Evolutionary conservation across 2,329 filamentous ascomycete species (phyloP), one percentile per base, ranked within the genome.

Genomic region (Cylindrodendrum hubeiense): DNA sequence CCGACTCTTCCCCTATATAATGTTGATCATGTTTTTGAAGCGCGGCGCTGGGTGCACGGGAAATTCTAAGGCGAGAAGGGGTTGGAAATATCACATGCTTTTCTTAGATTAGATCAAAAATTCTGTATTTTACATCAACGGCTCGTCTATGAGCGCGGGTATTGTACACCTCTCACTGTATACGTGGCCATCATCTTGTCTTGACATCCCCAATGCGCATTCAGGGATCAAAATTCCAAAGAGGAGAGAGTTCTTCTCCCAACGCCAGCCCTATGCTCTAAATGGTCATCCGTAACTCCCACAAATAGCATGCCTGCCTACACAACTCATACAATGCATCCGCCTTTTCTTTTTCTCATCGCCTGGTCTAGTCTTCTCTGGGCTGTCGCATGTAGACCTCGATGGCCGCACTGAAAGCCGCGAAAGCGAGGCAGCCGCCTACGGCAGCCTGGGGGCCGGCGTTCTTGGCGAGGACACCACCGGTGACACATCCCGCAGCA

Each of bases 401-500:
- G 78, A 98, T 98, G 1, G 95, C 95, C 15, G 93, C 90, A 78
- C 90, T 93, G 75, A 98, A 98, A 1, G 93, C 95, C 61, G 96
- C 96, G 80, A 99, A 99, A 1, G 95, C 96, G 13, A 90, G 92
- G 79, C 95, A 98, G 1, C 96, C 96, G 4, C 97, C 86, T 2
- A 90, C 91, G 53, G 93, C 92, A 33, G 95, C 96, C 82, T 96
- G 93, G 8, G 96, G 96, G 0, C 96, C 96, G 1, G 93, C 95
- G 73, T 92, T 93, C 67, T 92, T 90, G 51, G 94, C 95, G 68
- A 99, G 81, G 59, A 96, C 92, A 19, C 93, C 96, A 17, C 96
- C 96, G 10, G 96, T 98, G 59, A 98, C 84, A 77, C 95, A 98
- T 0, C 96, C 96, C 0, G 95, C 94, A 5, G 91, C 89, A 5